phyloP scores from a whole-genome alignment of 2,329 filamentous ascomycete species.

The Diaporthe sp. region DNA sequence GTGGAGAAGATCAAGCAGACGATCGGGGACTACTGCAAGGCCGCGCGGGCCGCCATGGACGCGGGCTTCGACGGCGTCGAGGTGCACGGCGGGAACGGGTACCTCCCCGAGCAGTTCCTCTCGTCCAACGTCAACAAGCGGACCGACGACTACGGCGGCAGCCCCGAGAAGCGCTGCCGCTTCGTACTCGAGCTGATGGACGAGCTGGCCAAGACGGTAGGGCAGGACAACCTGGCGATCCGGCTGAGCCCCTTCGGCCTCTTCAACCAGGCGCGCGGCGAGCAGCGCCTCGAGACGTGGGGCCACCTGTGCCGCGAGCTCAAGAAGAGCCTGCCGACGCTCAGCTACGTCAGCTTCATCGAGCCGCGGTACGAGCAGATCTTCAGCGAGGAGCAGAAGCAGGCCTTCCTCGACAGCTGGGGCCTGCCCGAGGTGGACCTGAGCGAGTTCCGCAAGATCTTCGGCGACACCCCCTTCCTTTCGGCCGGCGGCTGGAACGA shows the following conservation, averaged over 20 bases:
- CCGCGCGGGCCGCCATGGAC: slow-evolving; percentile 60
- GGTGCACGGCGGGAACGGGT: slow-evolving; percentile 55
- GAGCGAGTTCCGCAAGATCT: slow-evolving; percentile 34
- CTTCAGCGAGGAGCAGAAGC: slow-evolving; percentile 47
- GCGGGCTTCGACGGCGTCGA: slow-evolving; percentile 63
- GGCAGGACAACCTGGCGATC: slow-evolving; percentile 61
- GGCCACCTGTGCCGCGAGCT: slow-evolving; percentile 65
- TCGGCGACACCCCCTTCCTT: slow-evolving; percentile 46
- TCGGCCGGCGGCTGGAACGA: slow-evolving; percentile 46
- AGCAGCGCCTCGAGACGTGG: slow-evolving; percentile 68
- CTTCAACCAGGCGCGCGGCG: slow-evolving; percentile 62
- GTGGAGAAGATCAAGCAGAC: slow-evolving; percentile 56
- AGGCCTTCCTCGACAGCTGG: slow-evolving; percentile 40
- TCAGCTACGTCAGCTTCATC: slow-evolving; percentile 71
- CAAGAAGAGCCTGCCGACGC: slow-evolving; percentile 56
- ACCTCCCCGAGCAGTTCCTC: slow-evolving; percentile 65
- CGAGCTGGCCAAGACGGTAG: slow-evolving; percentile 64
- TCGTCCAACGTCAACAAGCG: slow-evolving; percentile 66
- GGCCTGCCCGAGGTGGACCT: slow-evolving; percentile 35
- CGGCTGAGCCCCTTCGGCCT: slow-evolving; percentile 66
- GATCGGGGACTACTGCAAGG: slow-evolving; percentile 47
- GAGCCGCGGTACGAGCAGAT: slow-evolving; percentile 59
- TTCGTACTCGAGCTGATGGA: slow-evolving; percentile 65
- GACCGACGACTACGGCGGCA: slow-evolving; percentile 66
- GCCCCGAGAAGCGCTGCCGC: slow-evolving; percentile 65